A percentile compares a stretch with the other conserved stretches of the same genome.
Evolutionary conservation across 306 rosid genomes (phyloP).

Genomic region (Cicer arietinum): DNA sequence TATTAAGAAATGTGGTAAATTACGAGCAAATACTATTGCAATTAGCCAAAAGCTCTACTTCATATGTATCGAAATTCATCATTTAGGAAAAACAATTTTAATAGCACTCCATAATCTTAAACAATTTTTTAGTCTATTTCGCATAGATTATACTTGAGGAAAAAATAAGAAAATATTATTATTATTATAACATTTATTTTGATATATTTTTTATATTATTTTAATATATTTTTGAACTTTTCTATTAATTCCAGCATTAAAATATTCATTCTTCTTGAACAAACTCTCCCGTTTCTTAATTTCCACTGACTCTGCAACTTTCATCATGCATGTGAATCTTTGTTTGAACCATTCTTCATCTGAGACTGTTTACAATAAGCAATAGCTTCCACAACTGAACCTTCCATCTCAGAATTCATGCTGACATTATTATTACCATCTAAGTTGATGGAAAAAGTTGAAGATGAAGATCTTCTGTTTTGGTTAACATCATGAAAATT

Average conservation of each 20-base stretch:
- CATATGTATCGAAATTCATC: too few relatives aligned
- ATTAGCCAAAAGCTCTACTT: too few relatives aligned
- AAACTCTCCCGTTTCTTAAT: slow-evolving; percentile 40
- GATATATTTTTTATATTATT: not conserved
- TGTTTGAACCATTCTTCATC: slow-evolving; percentile 36
- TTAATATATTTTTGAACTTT: not conserved
- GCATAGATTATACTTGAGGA: not conserved
- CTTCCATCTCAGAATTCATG: slow-evolving; percentile 55
- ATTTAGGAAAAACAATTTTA: not conserved
- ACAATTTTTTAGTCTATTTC: not conserved
- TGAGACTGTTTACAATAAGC: slow-evolving; percentile 75
- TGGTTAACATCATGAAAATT: not conserved
- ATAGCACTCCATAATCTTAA: not conserved
- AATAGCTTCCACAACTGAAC: slow-evolving; percentile 75
- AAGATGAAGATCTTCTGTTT: slow-evolving; percentile 46
- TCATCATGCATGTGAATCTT: slow-evolving; percentile 31
- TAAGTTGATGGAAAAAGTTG: slow-evolving; percentile 72
- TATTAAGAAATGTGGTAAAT: too few relatives aligned
- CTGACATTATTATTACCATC: slow-evolving; percentile 25
- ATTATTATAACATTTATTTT: not conserved
- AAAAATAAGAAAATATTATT: not conserved
- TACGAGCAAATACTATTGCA: too few relatives aligned
- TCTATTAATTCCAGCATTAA: not conserved
- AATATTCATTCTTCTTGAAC: not conserved
- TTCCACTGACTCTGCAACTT: slow-evolving; percentile 44